phyloP scores from a whole-genome alignment of 768 basidiomycete species.

The Agrocybe chaxingu region DNA sequence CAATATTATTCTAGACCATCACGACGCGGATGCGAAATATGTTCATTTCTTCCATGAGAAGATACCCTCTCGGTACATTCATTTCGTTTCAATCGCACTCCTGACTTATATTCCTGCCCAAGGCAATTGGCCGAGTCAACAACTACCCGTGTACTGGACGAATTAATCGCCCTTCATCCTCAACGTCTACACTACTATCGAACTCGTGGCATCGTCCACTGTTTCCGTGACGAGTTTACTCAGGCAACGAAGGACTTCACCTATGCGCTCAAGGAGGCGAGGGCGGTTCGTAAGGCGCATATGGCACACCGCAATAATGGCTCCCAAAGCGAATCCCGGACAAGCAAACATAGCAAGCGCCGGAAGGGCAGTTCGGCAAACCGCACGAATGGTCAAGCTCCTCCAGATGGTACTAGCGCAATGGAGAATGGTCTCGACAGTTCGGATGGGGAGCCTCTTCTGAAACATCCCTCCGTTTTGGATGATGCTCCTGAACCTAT shows the following conservation, averaged over 20 bases:
- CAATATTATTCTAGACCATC: slow-evolving; percentile 51
- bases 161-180: slow-evolving; percentile 70
- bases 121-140: slow-evolving; percentile 88
- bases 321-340: slow-evolving; percentile 27
- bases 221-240: slow-evolving; percentile 80
- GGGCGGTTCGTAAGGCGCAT: slow-evolving; percentile 64
- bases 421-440: slow-evolving; percentile 44
- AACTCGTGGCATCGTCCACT: slow-evolving; percentile 87
- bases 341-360: slow-evolving; percentile 42
- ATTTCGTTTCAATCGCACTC: not conserved
- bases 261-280: slow-evolving; percentile 73
- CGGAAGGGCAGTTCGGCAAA: slow-evolving; percentile 47
- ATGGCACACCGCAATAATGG: slow-evolving; percentile 47
- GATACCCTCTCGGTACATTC: slow-evolving; percentile 77
- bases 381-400: slow-evolving; percentile 60
- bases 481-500: slow-evolving; percentile 84
- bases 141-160: slow-evolving; percentile 72
- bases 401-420: slow-evolving; percentile 61
- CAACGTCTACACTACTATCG: slow-evolving; percentile 82
- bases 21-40: slow-evolving; percentile 77
- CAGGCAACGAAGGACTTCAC: slow-evolving; percentile 81
- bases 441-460: slow-evolving; percentile 47
- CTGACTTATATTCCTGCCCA: slow-evolving; percentile 14
- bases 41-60: slow-evolving; percentile 95
- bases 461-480: slow-evolving; percentile 69